Conservation (phyloP, 1,284 basidiomycete genomes). For the Volvariella surrecta region DNA sequence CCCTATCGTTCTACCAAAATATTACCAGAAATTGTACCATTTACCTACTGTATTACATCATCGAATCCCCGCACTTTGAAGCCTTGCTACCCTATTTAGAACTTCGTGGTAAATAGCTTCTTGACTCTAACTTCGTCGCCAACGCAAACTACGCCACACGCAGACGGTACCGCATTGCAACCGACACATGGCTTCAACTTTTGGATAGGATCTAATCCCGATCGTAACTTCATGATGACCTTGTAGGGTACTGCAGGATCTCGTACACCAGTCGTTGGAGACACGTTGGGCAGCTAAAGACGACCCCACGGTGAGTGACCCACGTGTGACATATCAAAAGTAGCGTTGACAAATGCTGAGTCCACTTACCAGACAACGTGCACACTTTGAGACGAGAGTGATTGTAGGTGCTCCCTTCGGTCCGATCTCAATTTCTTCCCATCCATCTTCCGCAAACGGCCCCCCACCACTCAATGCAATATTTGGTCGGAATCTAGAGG, state of each 20-base stretch:
- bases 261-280: slow-evolving; percentile 50
- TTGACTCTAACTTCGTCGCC: slow-evolving; percentile 49
- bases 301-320: not conserved
- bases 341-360: slow-evolving; percentile 4
- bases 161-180: slow-evolving; percentile 44
- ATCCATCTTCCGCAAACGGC: slow-evolving; percentile 39
- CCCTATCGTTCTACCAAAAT: no score
- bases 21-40: no score
- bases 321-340: slow-evolving; percentile 4
- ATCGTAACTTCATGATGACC: slow-evolving; percentile 60
- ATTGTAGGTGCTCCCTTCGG: slow-evolving; percentile 30
- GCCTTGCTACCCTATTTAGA: no score
- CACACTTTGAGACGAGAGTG: slow-evolving; percentile 56
- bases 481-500: slow-evolving; percentile 63
- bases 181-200: slow-evolving; percentile 53
- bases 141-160: slow-evolving; percentile 41
- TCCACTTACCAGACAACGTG: slow-evolving; percentile 58
- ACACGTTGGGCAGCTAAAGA: slow-evolving; percentile 64
- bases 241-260: slow-evolving; percentile 71
- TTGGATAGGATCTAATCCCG: slow-evolving; percentile 37
- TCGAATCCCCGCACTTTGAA: no score
- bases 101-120: slow-evolving; percentile 14
- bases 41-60: no score
- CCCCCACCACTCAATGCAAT: slow-evolving; percentile 54
- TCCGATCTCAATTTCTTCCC: slow-evolving; percentile 49